phyloP scores from a whole-genome alignment of 164 flowering plant species.

The Nymphaea colorata region DNA sequence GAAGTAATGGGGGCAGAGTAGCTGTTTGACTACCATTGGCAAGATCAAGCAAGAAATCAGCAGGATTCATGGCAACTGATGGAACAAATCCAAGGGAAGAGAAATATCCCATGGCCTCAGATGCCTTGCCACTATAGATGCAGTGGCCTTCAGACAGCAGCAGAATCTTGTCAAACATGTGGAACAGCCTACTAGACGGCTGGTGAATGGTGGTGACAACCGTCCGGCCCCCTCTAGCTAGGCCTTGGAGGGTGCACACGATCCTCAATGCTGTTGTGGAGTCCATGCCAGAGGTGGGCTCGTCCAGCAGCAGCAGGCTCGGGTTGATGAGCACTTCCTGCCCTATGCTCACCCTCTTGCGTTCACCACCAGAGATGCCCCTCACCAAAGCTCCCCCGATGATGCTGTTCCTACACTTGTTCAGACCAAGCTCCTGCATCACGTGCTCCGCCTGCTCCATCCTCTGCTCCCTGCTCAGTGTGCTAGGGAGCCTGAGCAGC shows the following conservation, averaged over 20 bases:
- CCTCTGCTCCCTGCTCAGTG: constrained; percentile 43
- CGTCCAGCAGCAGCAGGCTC: constrained; percentile 68
- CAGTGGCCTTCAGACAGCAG: constrained; percentile 70
- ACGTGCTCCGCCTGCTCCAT: constrained; percentile 51
- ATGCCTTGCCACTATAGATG: constrained; percentile 55
- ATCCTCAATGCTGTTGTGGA: constrained; percentile 83
- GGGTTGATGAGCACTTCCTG: constrained; percentile 93
- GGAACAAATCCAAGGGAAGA: constrained; percentile 46
- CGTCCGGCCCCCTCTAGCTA: constrained; percentile 74
- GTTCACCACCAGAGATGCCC: constrained; percentile 87
- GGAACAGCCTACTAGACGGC: constrained; percentile 71
- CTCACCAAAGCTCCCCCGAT: constrained; percentile 65
- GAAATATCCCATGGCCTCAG: constrained; percentile 58
- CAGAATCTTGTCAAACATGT: constrained; percentile 77
- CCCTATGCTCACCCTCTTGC: constrained; percentile 93
- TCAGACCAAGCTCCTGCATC: constrained; percentile 52
- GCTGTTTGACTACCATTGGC: constrained; percentile 53
- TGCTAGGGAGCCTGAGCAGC: constrained; percentile 51
- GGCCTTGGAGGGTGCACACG: constrained; percentile 38
- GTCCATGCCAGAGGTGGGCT: constrained; percentile 93
- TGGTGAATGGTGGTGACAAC: constrained; percentile 83
- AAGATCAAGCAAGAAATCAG: constrained; percentile 87
- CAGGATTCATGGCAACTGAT: constrained; percentile 53
- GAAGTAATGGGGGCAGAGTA: background rate
- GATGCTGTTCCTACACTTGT: constrained; percentile 40